Evolutionary conservation across 2,329 filamentous ascomycete species (phyloP), one percentile per base, ranked within the genome.

Genomic region (Hypoxylon sp.): DNA sequence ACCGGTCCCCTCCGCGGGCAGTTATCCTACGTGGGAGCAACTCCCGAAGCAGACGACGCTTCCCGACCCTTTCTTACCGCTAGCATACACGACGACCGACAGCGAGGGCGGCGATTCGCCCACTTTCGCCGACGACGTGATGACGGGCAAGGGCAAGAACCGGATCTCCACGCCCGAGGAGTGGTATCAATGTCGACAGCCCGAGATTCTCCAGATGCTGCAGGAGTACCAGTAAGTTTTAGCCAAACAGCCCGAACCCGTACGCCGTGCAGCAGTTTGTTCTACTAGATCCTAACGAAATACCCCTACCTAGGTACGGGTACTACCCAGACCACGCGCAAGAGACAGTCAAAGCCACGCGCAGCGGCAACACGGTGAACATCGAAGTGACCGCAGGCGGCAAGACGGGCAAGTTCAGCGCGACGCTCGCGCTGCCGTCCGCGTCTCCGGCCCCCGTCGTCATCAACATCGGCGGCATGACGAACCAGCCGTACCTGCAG

Each of bases 401-500:
- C 3, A 78, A 77, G 63, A 75, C 70, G 16, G 73, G 72, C 5
- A 71, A 56, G 20, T 78, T 79, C 60, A 69, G 67, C 29, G 76
- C 76, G 8, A 74, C 71, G 1, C 46, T 78, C 21, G 65, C 70
- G 23, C 62, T 78, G 31, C 75, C 76, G 1, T 61, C 64, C 19
- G 53, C 53, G 7, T 67, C 64, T 7, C 69, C 69, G 9, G 76
- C 70, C 2, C 76, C 75, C 2, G 76, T 78, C 4, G 72, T 80
- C 8, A 78, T 79, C 52, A 73, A 75, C 25, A 79, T 78, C 46
- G 77, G 77, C 11, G 76, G 76, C 13, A 79, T 79, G 65, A 69
- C 73, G 55, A 75, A 74, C 59, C 71, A 73, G 63, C 72, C 71
- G 7, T 79, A 79, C 56, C 63, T 76, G 5, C 68, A 69, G 15